These are phyloP conservation scores for Nicotiana paniculata DNA, from an alignment of 257 asterid species.

Conservation along the genomic window DNA sequence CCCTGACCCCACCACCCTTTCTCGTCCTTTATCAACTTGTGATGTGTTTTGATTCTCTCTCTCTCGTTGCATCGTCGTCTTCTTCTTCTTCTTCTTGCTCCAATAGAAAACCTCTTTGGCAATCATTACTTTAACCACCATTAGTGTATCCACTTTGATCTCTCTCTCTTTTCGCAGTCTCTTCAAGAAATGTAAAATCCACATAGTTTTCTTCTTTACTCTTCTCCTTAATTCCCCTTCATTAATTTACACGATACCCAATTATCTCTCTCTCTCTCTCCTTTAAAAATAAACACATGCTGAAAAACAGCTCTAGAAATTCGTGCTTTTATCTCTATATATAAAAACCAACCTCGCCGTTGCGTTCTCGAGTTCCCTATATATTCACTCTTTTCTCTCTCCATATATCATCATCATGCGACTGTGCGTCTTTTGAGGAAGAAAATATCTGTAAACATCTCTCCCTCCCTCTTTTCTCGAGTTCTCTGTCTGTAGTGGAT, in stretches of 20 bases:
- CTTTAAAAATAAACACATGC: background rate
- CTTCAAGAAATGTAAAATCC: background rate
- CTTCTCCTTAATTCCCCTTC: no score
- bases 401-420: background rate
- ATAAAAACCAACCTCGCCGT: background rate
- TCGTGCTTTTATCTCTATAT: background rate
- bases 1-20: background rate
- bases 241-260: background rate
- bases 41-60: background rate
- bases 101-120: background rate
- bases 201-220: background rate
- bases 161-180: background rate
- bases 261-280: background rate
- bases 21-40: background rate
- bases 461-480: background rate
- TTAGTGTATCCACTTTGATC: background rate
- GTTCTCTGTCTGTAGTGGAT: background rate
- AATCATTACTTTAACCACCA: background rate
- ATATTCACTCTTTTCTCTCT: slow-evolving; percentile 8
- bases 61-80: background rate
- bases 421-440: background rate
- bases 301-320: background rate
- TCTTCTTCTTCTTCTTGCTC: background rate
- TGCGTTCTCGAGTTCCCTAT: slow-evolving; percentile 5
- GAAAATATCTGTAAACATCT: slow-evolving; percentile 21